Evolutionary conservation across 2,329 filamentous ascomycete species (phyloP), one percentile per base, ranked within the genome.

Genomic region (Aspergillus spinulosporus): DNA sequence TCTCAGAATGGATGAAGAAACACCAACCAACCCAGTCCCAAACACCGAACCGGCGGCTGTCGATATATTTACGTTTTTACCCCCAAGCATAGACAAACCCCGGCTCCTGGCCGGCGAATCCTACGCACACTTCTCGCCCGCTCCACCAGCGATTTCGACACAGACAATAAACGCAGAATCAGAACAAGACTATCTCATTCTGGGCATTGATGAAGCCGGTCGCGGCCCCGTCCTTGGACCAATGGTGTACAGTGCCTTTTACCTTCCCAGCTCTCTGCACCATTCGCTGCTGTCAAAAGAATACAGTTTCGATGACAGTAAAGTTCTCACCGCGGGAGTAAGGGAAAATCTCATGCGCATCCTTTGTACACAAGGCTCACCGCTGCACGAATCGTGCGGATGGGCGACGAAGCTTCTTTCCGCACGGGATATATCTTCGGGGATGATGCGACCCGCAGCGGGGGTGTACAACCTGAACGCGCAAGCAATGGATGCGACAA

Each of bases 261-360:
- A 95, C 50, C 74, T 90, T 1, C 81, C 85, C 0, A 78, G 86
- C 29, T 83, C 87, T 28, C 71, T 80, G 36, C 82, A 87, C 60
- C 86, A 88, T 68, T 82, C 88, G 1, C 84, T 97, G 29, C 86
- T 97, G 21, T 88, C 90, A 51, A 76, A 84, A 36, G 85, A 86
- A 3, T 88, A 96, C 78, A 89, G 88, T 78, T 97, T 97, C 76
- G 89, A 97, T 79, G 93, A 97, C 80, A 95, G 89, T 72, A 97
- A 97, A 77, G 90, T 92, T 4, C 84, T 97, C 39, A 95, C 89
- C 0, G 84, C 92, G 0, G 78, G 81, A n/a, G 85, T 93, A 37
- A 91, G 93, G 62, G 87, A 89, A 11, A 75, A 80, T 6, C 83
- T 97, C 32, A 86, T 88, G 84, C 77, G 80, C 57, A 80, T 81